Evolutionary conservation across 2,329 filamentous ascomycete genomes (phyloP), one percentile per base, ranked within the genome.

Genomic region (Seiridium unicorne): DNA sequence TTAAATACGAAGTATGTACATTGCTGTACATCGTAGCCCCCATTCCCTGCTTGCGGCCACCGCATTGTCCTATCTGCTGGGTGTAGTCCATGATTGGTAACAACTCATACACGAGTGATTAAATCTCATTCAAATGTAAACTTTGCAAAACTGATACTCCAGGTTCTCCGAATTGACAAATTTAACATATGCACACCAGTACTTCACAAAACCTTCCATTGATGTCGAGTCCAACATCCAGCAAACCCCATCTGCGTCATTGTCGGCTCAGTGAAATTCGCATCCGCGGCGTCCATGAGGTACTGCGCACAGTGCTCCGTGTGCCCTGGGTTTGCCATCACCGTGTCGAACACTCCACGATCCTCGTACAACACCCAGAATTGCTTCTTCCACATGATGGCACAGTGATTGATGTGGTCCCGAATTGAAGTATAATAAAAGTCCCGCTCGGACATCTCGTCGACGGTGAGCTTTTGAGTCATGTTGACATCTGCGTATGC

Each of bases 251-350:
- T 48, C 40, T 57, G 42, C 42, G 42, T 65, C 54, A 60, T 67
- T 0, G 62, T 68, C 42, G 62, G 61, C 34, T 61, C 62, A 4
- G 44, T 65, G 38, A 55, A 62, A 35, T 61, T 63, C 10, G 42
- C 40, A 11, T 70, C 66, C n/a, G 58, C 40, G 11, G 58, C 63
- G 46, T 70, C 68, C 44, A 69, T 62, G 7, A 71, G 62, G 53
- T 66, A 70, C 59, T 68, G 64, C 2, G 69, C 65, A 57, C 69
- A 70, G 58, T 71, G 68, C 42, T 69, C 65, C 1, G 68, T 70
- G 44, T 71, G 69, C 4, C 62, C 66, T 7, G 63, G 63, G 35
- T 62, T 66, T 2, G 65, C 61, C 9, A 68, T 61, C 18, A 68
- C 57, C 2, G 65, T 64, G 40, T 71, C 69, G 26, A 67, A 51